phyloP scores from a whole-genome alignment of 495 filamentous ascomycete species.

The Amphirosellinia nigrospora region DNA sequence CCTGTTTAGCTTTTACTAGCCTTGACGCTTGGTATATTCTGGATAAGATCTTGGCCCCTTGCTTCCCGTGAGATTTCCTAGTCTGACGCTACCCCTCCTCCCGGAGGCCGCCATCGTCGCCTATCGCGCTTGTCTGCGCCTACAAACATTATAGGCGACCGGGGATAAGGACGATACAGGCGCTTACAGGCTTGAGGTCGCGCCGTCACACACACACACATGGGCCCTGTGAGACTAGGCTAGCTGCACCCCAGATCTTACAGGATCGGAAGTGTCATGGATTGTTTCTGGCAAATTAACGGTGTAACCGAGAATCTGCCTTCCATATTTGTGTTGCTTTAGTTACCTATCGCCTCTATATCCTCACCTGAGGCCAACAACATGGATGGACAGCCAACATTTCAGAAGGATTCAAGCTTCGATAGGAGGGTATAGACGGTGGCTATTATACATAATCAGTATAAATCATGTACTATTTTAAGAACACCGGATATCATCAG shows the following conservation, averaged over 20 bases:
- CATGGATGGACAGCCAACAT: neutral
- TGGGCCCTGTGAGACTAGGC: constrained; percentile 13
- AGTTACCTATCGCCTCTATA: neutral
- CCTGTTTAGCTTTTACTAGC: neutral
- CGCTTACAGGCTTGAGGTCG: neutral
- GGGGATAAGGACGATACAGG: neutral
- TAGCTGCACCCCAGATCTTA: constrained; percentile 21
- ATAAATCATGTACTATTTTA: neutral
- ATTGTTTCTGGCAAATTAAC: neutral
- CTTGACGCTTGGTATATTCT: neutral
- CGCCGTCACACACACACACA: neutral
- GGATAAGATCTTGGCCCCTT: constrained; percentile 3
- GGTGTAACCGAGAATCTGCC: constrained; percentile 20
- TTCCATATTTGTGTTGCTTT: constrained; percentile 1
- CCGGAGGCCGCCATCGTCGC: constrained; percentile 19
- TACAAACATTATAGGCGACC: constrained; percentile 3
- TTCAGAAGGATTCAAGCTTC: neutral
- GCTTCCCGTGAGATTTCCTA: neutral
- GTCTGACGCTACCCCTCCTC: neutral
- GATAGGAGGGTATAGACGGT: neutral
- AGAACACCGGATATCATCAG: neutral
- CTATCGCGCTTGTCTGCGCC: constrained; percentile 22
- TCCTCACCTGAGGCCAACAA: neutral
- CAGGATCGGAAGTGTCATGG: neutral
- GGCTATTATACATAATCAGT: neutral